Conservation (phyloP, 805 yeast genomes). For the Yamadazyma sp. region DNA sequence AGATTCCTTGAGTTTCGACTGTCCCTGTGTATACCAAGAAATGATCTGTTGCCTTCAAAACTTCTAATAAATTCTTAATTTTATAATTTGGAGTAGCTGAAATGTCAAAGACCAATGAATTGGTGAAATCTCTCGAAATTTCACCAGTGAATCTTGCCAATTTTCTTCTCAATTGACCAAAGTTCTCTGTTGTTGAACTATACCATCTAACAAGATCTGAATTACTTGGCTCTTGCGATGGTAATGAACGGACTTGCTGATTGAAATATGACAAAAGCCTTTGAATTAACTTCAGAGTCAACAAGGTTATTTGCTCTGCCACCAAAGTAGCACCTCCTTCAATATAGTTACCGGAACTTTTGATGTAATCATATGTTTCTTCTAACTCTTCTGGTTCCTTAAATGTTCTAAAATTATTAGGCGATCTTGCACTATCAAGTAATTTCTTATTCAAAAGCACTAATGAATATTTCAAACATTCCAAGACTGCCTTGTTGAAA, state of each 20-base stretch:
- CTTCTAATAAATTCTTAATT: slow-evolving; percentile 50
- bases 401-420: slow-evolving; percentile 69
- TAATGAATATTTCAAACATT: slow-evolving; percentile 71
- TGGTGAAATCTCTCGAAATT: slow-evolving; percentile 68
- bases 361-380: slow-evolving; percentile 74
- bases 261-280: slow-evolving; percentile 69
- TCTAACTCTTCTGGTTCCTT: slow-evolving; percentile 91
- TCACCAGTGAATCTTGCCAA: slow-evolving; percentile 72
- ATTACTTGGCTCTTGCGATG: slow-evolving; percentile 39
- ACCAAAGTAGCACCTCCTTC: slow-evolving; percentile 80
- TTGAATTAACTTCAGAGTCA: slow-evolving; percentile 65
- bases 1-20: slow-evolving; percentile 71
- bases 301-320: slow-evolving; percentile 67
- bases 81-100: slow-evolving; percentile 40
- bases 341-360: slow-evolving; percentile 70
- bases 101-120: slow-evolving; percentile 61
- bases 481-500: slow-evolving; percentile 64
- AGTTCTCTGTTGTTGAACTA: slow-evolving; percentile 61
- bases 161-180: slow-evolving; percentile 76
- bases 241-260: slow-evolving; percentile 62
- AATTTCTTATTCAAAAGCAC: slow-evolving; percentile 72
- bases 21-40: slow-evolving; percentile 72
- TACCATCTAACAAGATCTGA: slow-evolving; percentile 59
- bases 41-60: slow-evolving; percentile 65
- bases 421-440: slow-evolving; percentile 66